Base-by-base conservation (phyloP, 768 basidiomycete genomes). In the Lenzites betulinus region DNA sequence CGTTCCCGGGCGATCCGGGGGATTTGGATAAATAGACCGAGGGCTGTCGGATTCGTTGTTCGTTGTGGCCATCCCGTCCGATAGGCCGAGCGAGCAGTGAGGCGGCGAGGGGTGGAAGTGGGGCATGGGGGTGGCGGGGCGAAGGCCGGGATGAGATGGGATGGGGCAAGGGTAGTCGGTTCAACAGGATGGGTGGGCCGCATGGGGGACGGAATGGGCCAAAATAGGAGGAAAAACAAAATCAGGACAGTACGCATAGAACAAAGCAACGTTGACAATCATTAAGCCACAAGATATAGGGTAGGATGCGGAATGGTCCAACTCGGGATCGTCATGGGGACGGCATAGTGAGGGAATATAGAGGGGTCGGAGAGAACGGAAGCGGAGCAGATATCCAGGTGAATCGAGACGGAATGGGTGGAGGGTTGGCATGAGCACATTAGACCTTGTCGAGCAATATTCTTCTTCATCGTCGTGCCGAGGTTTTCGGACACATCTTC, bases 281-380 rank as follows among this genome's bases (percentile, higher is more conserved):
- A n/a, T 55, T 63, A 63, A 38, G 25, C 23, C 41, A 23, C 16
- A 25, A 35, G 51, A 39, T 25, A 36, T 58, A 54, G 42, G 4
- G 33, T 58, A 63, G 57, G 28, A 25, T 62, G 41, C 44, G 25
- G 35, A 59, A 58, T 42, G 52, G 57, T 59, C 56, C 57, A 25
- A 54, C 54, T 50, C 47, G 52, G 57, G 25, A 43, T 30, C 41
- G 36, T 47, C 50, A 53, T 26, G 28, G 20, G 42, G 26, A 39
- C 26, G 25, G 48, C 56, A 49, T 49, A 58, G 13, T 20, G 38
- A 20, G 30, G 30, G 30, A 11, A 28, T n/a, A 38, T 23, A n/a
- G n/a, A 28, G 25, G 30, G 36, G 44, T 18, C 22, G 22, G 33
- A 41, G 44, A 9, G 25, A 25, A 35, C 30, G 22, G 16, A 20